phyloP scores from a whole-genome alignment of 83 land plant species.

The Picea engelmannii region DNA sequence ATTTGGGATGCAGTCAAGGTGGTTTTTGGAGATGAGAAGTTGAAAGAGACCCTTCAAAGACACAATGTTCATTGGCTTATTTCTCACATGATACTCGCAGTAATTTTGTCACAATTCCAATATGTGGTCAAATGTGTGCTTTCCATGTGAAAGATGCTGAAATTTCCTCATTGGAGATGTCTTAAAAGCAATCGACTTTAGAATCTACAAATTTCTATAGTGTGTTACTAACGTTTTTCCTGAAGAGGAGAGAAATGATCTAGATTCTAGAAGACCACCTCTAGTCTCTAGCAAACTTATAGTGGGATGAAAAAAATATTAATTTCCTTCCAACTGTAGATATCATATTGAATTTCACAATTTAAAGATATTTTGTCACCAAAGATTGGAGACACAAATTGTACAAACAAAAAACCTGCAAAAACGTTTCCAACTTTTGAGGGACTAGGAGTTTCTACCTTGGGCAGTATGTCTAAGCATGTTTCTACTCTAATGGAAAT shows the following conservation, averaged over 20 bases:
- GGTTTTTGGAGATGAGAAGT: conserved; percentile 29
- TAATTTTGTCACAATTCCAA: conserved; percentile 59
- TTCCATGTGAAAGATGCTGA: conserved; percentile 38
- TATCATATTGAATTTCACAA: not conserved
- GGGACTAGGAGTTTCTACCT: conserved; percentile 8
- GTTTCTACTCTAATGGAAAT: conserved; percentile 63
- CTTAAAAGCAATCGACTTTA: not conserved
- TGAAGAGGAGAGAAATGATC: not conserved
- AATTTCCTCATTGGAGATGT: not conserved
- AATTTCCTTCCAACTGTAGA: conserved; percentile 18
- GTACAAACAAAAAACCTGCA: conserved; percentile 13
- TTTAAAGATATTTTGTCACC: not conserved
- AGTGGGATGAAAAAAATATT: conserved; percentile 39
- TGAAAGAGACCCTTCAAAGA: conserved; percentile 33
- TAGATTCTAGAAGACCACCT: not conserved
- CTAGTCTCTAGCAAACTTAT: not conserved
- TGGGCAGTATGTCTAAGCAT: conserved; percentile 87
- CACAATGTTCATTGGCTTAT: conserved; percentile 39
- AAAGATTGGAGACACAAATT: conserved; percentile 7
- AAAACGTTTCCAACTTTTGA: conserved; percentile 25
- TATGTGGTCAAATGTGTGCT: conserved; percentile 31
- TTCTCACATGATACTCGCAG: conserved; percentile 46
- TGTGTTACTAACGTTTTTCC: too few relatives aligned
- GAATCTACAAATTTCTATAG: conserved; percentile 2
- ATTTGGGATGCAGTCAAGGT: conserved; percentile 17